Conservation (phyloP, 768 basidiomycete genomes). For the Cystobasidium tubakii region DNA sequence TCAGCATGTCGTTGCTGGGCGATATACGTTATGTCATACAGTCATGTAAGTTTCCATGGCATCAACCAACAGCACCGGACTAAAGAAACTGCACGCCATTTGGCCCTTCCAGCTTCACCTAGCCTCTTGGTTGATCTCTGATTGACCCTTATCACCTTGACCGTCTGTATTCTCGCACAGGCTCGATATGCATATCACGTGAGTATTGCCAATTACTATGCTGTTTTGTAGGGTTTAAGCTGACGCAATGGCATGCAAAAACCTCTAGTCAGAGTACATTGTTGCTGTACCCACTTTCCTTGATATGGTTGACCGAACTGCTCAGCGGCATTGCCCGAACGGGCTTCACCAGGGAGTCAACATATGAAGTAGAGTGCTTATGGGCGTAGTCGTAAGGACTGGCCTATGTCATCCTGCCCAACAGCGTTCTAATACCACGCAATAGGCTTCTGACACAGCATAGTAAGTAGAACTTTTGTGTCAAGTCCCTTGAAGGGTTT, state of each 20-base stretch:
- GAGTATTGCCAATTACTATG: neutral
- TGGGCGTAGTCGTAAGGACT: no score
- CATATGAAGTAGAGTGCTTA: neutral
- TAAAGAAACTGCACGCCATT: no score
- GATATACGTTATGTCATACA: constrained; percentile 30
- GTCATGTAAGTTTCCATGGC: neutral
- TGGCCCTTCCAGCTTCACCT: neutral
- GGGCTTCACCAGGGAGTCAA: neutral
- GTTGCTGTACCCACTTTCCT: neutral
- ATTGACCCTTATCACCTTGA: neutral
- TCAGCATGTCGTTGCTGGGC: constrained; percentile 4
- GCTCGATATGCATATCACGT: neutral
- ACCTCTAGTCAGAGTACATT: neutral
- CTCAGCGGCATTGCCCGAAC: neutral
- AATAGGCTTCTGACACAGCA: neutral
- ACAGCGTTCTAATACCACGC: neutral
- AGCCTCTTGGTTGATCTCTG: neutral
- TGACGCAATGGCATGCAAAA: neutral
- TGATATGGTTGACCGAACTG: neutral
- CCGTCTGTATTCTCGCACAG: neutral
- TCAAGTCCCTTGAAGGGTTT: no score
- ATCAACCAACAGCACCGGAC: no score
- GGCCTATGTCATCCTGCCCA: neutral
- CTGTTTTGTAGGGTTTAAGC: no score
- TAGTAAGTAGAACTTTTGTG: no score